These are phyloP conservation scores for Claviceps humidiphila DNA, from an alignment of 2,329 filamentous ascomycete genomes.

Conservation along the genomic window DNA sequence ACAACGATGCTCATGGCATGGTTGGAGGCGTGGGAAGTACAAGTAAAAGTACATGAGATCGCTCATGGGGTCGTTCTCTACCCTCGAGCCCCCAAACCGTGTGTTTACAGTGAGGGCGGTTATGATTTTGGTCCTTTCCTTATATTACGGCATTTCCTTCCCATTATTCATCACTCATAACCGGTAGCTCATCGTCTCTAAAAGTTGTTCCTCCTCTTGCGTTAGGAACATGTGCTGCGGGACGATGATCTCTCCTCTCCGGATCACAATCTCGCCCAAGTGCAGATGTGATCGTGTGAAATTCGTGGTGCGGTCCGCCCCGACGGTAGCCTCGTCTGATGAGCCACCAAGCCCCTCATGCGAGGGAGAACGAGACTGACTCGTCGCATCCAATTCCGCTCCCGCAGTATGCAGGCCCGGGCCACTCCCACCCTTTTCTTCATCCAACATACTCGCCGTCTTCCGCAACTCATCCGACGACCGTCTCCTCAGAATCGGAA, in stretches of 20 bases:
- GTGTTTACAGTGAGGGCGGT: no score
- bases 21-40: no score
- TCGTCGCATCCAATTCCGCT: background rate
- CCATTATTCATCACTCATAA: slow-evolving; percentile 9
- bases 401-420: background rate
- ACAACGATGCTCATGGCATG: no score
- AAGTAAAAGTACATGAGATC: no score
- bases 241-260: slow-evolving; percentile 19
- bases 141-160: no score
- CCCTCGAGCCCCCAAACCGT: no score
- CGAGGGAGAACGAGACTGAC: background rate
- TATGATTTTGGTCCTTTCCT: no score
- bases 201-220: slow-evolving; percentile 22
- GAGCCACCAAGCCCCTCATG: background rate
- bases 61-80: no score
- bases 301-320: slow-evolving; percentile 7
- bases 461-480: slow-evolving; percentile 4
- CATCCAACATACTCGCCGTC: slow-evolving; percentile 1
- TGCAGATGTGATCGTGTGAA: slow-evolving; percentile 5
- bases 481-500: slow-evolving; percentile 5
- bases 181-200: slow-evolving; percentile 22
- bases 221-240: slow-evolving; percentile 23
- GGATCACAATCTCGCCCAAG: slow-evolving; percentile 21
- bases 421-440: slow-evolving; percentile 2
- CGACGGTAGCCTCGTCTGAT: background rate